These are phyloP conservation scores for Trypanosoma avium DNA, from an alignment of 208 protist genomes.

Conservation along the genomic window DNA sequence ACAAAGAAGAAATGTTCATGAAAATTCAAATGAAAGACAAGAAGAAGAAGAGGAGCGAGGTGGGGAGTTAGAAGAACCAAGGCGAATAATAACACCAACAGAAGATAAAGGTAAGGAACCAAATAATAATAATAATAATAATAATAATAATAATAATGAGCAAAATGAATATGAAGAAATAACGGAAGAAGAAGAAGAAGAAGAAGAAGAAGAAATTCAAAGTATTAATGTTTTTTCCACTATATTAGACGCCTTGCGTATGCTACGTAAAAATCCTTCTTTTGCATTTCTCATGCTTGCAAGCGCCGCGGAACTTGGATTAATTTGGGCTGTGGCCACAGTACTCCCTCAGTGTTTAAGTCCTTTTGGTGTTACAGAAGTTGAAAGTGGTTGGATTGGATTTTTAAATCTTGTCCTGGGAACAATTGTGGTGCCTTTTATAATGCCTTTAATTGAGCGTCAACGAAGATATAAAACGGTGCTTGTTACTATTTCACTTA, in stretches of 20 bases:
- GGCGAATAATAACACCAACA: too few relatives aligned
- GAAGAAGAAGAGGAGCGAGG: conserved; percentile 2
- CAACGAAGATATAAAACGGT: conserved; percentile 57
- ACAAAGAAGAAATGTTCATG: too few relatives aligned
- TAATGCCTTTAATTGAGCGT: conserved; percentile 55
- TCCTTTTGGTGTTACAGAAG: conserved; percentile 65
- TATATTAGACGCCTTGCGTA: conserved; percentile 55
- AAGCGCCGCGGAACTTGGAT: conserved; percentile 61
- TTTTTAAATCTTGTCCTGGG: conserved; percentile 70
- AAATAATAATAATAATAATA: too few relatives aligned
- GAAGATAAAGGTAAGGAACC: too few relatives aligned
- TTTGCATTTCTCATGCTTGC: conserved; percentile 59
- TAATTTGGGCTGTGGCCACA: conserved; percentile 75
- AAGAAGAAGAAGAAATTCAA: conserved; percentile 31
- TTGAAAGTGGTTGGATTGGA: conserved; percentile 61
- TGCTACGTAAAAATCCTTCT: conserved; percentile 45
- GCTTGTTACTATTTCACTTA: conserved; percentile 36
- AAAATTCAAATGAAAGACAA: neutral
- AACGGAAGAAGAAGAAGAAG: conserved; percentile 1
- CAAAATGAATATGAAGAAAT: neutral
- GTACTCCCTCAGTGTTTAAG: conserved; percentile 71
- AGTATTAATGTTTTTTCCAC: conserved; percentile 71
- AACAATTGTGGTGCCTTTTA: conserved; percentile 61
- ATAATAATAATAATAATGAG: conserved; percentile 1
- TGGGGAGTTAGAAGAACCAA: too few relatives aligned